Percentiles rank a stretch among this genome's conserved stretches.
Evolutionary conservation across 352 stramenopile species (phyloP).

Genomic region (Globisporangium okanoganense): DNA sequence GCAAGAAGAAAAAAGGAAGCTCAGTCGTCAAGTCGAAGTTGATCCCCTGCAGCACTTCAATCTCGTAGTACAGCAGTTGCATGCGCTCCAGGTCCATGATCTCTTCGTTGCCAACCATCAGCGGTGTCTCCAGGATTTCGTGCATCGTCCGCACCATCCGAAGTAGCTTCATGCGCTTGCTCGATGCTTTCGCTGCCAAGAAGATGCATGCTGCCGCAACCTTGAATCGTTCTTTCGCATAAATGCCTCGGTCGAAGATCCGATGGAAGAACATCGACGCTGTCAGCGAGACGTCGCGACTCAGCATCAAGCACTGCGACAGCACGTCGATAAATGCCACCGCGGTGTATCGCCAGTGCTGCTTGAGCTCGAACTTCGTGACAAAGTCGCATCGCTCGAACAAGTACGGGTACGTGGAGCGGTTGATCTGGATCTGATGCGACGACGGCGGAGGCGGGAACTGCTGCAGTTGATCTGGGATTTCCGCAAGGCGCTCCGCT

Average conservation of each 20-base stretch:
- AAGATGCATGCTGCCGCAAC: slow-evolving; percentile 82
- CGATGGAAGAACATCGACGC: slow-evolving; percentile 78
- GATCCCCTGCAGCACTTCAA: slow-evolving; percentile 78
- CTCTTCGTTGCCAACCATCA: slow-evolving; percentile 75
- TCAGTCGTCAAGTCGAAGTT: slow-evolving; percentile 78
- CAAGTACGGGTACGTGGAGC: slow-evolving; percentile 66
- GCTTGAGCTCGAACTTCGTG: slow-evolving; percentile 57
- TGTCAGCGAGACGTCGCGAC: slow-evolving; percentile 64
- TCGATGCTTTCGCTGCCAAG: slow-evolving; percentile 73
- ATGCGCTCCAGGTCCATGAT: slow-evolving; percentile 84
- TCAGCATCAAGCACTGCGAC: slow-evolving; percentile 60
- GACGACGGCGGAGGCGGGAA: slow-evolving; percentile 55
- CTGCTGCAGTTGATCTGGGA: slow-evolving; percentile 67
- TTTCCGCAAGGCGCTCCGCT: slow-evolving; percentile 58
- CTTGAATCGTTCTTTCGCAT: slow-evolving; percentile 74
- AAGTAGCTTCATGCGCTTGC: slow-evolving; percentile 85
- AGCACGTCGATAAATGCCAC: slow-evolving; percentile 82
- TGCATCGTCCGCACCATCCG: slow-evolving; percentile 86
- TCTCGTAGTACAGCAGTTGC: slow-evolving; percentile 84
- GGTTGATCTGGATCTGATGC: slow-evolving; percentile 56
- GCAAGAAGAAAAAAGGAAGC: slow-evolving; percentile 73
- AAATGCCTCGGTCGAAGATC: slow-evolving; percentile 80
- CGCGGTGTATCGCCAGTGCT: slow-evolving; percentile 80
- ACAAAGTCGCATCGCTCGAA: slow-evolving; percentile 67
- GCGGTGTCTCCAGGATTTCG: slow-evolving; percentile 69